phyloP scores from a whole-genome alignment of 1,284 basidiomycete species.

The Sporisorium exsertum region DNA sequence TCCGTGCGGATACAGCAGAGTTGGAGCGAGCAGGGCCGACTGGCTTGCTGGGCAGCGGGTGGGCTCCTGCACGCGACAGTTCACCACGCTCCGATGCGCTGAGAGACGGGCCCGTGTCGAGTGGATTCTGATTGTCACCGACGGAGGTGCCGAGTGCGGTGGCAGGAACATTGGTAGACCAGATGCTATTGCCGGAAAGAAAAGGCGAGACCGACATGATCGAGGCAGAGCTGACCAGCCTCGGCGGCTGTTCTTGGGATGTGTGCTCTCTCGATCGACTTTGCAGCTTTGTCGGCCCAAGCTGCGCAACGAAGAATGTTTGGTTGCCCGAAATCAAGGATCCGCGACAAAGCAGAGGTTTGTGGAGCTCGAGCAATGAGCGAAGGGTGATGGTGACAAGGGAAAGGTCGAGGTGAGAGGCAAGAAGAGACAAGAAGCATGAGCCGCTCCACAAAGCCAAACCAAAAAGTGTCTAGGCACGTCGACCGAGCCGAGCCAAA shows the following conservation, averaged over 20 bases:
- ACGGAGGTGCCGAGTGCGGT: conserved; percentile 7
- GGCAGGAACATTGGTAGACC: conserved; percentile 31
- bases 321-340: neutral
- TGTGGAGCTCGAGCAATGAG: neutral
- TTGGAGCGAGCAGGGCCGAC: conserved; percentile 28
- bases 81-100: conserved; percentile 20
- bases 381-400: neutral
- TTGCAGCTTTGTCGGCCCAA: neutral
- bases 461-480: conserved; percentile 3
- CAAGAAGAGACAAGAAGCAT: neutral
- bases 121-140: conserved; percentile 1
- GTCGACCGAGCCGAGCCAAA: conserved; percentile 2
- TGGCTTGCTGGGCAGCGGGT: conserved; percentile 47
- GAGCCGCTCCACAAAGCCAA: neutral
- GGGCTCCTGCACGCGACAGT: conserved; percentile 20
- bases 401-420: neutral
- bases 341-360: neutral
- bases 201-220: conserved; percentile 49
- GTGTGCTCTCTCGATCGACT: neutral
- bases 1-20: conserved; percentile 24
- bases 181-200: conserved; percentile 47
- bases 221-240: conserved; percentile 3
- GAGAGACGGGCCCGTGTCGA: conserved; percentile 8
- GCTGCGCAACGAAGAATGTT: neutral
- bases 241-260: neutral